Evolutionary conservation across 1,139 yeast genomes (phyloP), one percentile per base, ranked within the genome.

Genomic region (Casaregolazyma lundiana): DNA sequence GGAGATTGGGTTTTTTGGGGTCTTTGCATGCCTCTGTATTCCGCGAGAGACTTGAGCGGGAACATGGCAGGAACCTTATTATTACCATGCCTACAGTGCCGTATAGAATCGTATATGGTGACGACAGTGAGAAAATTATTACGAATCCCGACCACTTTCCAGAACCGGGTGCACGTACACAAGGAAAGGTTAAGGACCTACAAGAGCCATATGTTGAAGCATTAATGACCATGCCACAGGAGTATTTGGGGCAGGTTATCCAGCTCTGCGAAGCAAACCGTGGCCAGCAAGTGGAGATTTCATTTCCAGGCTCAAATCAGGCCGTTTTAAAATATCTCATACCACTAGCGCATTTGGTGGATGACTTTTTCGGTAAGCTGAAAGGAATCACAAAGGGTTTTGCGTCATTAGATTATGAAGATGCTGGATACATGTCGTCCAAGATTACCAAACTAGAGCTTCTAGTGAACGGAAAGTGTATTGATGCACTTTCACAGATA

Each of bases 21-120:
- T 88, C 97, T 0, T 68, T 92, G 32, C 98, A 92, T 70, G 97
- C 97, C 0, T 83, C 95, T 16, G 97, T 92, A 1, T 92, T 92
- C 66, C 84, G 86, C 56, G 97, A 92, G 59, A 70, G 98, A 45
- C 71, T 92, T 49, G 95, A 89, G 57, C 86, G 84, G 53, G 98
- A 92, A 62, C 92, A 92, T 60, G 97, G 97, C 2, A 90, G 96
- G 2, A 84, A 87, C 50, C 77, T 92, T 53, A 89, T 92, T 54
- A 81, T 92, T 50, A 92, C 98, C 0, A 90, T 96, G 2, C 97
- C 98, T 1, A 90, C 97, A 0, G 98, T 92, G 8, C 98, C 98
- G 0, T 92, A 88, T 63, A 80, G 84, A 58, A 70, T 92, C 11
- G 71, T 77, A 11, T 81, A 77, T 62, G 53, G 59, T 19, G 80